Conservation (phyloP, 371 early-diverging fungal species). For the Funneliformis caledonium region DNA sequence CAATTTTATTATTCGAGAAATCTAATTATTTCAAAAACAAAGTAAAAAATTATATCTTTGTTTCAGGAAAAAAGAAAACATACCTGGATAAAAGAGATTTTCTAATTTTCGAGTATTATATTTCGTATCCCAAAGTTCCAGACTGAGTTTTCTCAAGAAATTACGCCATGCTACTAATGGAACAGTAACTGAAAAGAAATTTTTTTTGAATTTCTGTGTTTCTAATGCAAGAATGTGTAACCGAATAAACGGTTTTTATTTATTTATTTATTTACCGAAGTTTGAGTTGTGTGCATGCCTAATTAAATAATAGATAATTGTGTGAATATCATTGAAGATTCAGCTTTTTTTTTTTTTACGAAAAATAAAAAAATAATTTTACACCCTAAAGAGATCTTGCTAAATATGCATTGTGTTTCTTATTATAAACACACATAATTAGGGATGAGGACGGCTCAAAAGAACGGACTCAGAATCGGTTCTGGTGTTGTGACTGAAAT, state of each 20-base stretch:
- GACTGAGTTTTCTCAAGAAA: too few species aligned
- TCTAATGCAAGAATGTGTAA: neutral
- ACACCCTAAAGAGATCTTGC: neutral
- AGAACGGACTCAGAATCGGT: too few species aligned
- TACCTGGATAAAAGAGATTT: constrained; percentile 24
- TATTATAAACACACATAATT: neutral
- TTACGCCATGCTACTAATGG: constrained; percentile 20
- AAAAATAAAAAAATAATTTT: neutral
- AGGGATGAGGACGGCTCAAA: too few species aligned
- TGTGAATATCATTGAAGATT: neutral
- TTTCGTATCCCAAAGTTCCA: neutral
- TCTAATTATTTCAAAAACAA: neutral
- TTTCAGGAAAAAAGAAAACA: neutral
- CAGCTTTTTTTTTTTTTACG: neutral
- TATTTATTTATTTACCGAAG: neutral
- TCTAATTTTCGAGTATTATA: neutral
- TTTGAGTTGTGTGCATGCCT: neutral
- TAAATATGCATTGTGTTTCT: neutral
- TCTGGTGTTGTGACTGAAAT: too few species aligned
- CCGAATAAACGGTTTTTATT: too few species aligned
- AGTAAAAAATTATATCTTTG: neutral
- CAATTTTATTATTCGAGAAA: neutral
- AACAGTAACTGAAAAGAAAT: neutral
- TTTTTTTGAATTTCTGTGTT: neutral
- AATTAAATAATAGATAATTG: neutral